Evolutionary conservation across 1,139 yeast genomes (phyloP), one percentile per base, ranked within the genome.

Genomic region (Blastobotrys capitulatus): DNA sequence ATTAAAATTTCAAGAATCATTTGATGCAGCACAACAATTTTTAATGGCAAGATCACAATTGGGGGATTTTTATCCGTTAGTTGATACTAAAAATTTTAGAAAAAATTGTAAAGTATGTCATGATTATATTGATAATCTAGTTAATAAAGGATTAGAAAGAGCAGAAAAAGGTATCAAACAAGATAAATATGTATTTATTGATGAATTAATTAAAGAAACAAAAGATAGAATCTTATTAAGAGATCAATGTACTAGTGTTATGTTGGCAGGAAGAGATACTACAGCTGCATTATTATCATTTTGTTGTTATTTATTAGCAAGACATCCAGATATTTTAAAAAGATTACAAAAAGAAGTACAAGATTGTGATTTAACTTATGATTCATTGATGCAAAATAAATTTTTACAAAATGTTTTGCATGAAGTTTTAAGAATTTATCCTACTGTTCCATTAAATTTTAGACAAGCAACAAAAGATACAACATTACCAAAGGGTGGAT

Each of bases 231-330:
- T 56, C 41, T 68, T 72, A 66, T 74, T 77, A 55, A 67, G 77
- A 48, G 78, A 75, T 57, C 79, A 75, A 58, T 65, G 73, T 47
- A 39, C 32, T 58, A 76, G 75, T 58, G 73, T 77, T 53, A 63
- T 77, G 53, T 66, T 76, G 29, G 80, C 80, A 22, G 80, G 79
- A 20, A 66, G 80, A 57, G 80, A 76, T 57, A 76, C 80, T 39
- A 76, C 80, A 22, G 79, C 80, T 4, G 74, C 75, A 10, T 64
- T 75, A 45, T 67, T 76, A 50, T 73, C 78, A 5, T 75, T 73
- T 58, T 55, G 69, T 20, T 67, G 76, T 49, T 73, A 64, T 54
- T 77, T 76, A 57, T 66, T 78, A 51, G 73, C 79, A 12, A 66
- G 77, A 50, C 69, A 75, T 58, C 77, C 76, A n/a, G 63, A 62